phyloP scores from a whole-genome alignment of 768 basidiomycete genomes.

The Suillus tomentosus region DNA sequence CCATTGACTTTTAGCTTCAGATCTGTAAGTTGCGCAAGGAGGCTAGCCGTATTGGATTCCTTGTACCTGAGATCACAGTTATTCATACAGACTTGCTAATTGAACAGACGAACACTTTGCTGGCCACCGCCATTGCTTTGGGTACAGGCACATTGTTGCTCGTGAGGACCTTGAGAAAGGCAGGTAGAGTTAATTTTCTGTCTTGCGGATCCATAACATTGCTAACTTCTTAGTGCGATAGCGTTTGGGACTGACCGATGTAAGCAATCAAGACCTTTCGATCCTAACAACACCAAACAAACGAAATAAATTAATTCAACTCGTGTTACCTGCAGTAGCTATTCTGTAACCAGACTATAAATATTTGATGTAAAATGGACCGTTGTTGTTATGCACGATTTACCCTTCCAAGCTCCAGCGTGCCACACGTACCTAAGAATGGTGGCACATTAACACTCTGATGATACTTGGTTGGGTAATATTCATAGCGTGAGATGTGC shows the following conservation, averaged over 20 bases:
- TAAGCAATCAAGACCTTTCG: slow-evolving; percentile 39
- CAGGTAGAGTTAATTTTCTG: slow-evolving; percentile 59
- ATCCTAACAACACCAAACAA: slow-evolving; percentile 19
- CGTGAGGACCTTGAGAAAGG: slow-evolving; percentile 68
- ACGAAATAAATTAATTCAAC: not conserved
- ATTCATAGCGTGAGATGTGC: not conserved
- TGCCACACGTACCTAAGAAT: not conserved
- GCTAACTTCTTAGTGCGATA: too few species aligned
- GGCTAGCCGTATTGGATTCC: slow-evolving; percentile 59
- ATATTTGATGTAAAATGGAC: not conserved
- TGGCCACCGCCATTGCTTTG: slow-evolving; percentile 70
- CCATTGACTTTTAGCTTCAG: slow-evolving; percentile 58
- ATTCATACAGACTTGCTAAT: slow-evolving; percentile 13
- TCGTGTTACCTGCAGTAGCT: too few species aligned
- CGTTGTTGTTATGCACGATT: not conserved
- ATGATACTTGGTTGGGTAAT: not conserved
- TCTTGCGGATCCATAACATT: slow-evolving; percentile 18
- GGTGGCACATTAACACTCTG: not conserved
- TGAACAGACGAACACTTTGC: slow-evolving; percentile 57
- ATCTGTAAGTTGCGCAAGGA: slow-evolving; percentile 60
- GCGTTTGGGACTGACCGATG: not conserved
- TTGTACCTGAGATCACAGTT: slow-evolving; percentile 59
- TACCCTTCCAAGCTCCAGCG: not conserved
- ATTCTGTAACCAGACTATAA: not conserved
- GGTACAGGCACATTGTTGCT: slow-evolving; percentile 54